Conservation (phyloP, 2,329 filamentous ascomycete species). For the Cordyceps militaris region DNA sequence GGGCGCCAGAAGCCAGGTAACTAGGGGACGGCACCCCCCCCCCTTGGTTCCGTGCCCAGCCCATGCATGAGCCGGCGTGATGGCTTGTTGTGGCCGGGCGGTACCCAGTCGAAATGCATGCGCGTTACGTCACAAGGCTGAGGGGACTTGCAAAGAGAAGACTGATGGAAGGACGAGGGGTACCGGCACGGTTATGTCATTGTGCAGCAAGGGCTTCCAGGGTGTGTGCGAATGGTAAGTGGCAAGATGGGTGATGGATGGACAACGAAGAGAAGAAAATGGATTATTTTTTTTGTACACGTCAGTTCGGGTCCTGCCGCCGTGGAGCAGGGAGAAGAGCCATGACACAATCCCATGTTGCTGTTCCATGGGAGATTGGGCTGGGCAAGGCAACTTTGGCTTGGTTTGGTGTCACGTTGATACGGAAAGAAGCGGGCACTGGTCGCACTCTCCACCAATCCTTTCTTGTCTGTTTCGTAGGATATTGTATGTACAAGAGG, state of each 20-base stretch:
- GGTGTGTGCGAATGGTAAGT: neutral
- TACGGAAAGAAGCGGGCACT: too few species aligned
- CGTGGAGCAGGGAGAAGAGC: too few species aligned
- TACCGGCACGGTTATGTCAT: slow-evolving; percentile 3
- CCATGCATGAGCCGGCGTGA: neutral
- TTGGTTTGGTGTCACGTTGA: too few species aligned
- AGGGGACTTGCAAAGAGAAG: neutral
- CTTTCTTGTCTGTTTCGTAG: too few species aligned
- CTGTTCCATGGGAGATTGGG: neutral
- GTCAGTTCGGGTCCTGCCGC: too few species aligned
- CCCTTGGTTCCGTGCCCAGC: neutral
- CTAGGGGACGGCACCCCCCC: neutral
- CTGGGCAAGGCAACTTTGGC: neutral
- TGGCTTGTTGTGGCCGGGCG: neutral
- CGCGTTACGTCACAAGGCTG: slow-evolving; percentile 11
- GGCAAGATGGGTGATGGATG: neutral
- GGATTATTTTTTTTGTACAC: neutral
- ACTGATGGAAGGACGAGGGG: neutral
- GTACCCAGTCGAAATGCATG: neutral
- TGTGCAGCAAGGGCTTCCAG: neutral
- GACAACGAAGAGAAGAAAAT: neutral
- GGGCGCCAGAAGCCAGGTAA: slow-evolving; percentile 2
- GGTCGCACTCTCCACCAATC: too few species aligned
- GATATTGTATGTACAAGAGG: too few species aligned
- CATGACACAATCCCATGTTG: neutral